phyloP scores from a whole-genome alignment of 1,284 basidiomycete genomes.

The Coriolopsis trogii region DNA sequence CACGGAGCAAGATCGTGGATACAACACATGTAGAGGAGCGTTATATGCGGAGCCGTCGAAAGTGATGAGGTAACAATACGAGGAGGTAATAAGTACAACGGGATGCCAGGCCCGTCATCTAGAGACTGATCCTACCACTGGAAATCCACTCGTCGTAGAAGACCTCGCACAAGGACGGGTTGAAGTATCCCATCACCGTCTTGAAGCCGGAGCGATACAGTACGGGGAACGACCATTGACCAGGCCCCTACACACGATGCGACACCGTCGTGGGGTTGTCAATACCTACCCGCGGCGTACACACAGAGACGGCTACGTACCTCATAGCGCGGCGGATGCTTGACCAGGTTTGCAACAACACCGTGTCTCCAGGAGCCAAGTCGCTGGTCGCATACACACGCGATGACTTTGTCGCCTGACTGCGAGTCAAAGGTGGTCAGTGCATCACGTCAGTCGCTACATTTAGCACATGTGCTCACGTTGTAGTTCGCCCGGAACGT shows the following conservation, averaged over 20 bases:
- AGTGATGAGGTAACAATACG: no score
- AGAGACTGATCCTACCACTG: no score
- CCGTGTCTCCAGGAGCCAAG: constrained; percentile 7
- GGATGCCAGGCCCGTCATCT: no score
- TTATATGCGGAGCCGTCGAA: no score
- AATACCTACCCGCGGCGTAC: no score
- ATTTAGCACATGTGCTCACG: neutral
- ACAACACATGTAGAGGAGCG: no score
- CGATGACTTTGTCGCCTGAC: constrained; percentile 6
- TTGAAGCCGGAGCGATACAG: neutral
- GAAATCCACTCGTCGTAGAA: constrained; percentile 7
- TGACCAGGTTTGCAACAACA: neutral
- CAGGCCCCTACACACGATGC: neutral
- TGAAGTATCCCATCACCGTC: constrained; percentile 4
- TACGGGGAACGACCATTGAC: neutral
- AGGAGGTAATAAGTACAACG: no score
- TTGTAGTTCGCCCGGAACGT: neutral
- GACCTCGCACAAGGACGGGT: neutral
- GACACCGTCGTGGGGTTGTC: neutral
- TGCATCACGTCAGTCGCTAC: no score
- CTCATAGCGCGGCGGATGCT: neutral
- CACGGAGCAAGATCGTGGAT: no score
- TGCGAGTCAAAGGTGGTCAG: neutral
- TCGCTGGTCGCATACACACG: neutral
- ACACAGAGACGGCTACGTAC: neutral